Percentiles rank a stretch among this genome's conserved stretches.
phyloP scores from a whole-genome alignment of 2,329 filamentous ascomycete genomes.

The Curvularia spicifera region DNA sequence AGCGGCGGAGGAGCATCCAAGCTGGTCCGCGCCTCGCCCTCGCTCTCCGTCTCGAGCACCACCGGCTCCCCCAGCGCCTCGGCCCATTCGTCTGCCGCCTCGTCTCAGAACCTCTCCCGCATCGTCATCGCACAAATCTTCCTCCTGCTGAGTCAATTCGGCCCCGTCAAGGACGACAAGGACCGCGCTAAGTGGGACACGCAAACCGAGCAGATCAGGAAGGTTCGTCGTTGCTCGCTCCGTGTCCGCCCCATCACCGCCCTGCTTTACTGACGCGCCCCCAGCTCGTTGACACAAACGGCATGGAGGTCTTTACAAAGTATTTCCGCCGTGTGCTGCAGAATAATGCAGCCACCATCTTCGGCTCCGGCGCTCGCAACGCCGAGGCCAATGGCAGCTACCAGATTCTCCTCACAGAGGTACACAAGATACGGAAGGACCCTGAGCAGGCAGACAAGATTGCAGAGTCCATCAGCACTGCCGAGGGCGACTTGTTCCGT shows the following conservation, averaged over 20 bases:
- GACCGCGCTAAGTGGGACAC: conserved; percentile 89
- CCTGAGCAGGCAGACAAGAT: conserved; percentile 86
- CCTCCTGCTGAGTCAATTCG: conserved; percentile 75
- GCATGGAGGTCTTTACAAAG: conserved; percentile 98
- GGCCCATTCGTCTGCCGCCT: conserved; percentile 52
- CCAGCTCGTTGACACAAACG: conserved; percentile 94
- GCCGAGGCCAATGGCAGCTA: conserved; percentile 82
- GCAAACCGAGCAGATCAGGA: conserved; percentile 88
- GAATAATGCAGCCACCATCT: conserved; percentile 90
- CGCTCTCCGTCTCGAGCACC: conserved; percentile 55
- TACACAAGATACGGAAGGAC: conserved; percentile 83
- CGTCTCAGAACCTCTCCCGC: conserved; percentile 70
- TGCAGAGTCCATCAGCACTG: conserved; percentile 88
- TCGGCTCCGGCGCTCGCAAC: conserved; percentile 76
- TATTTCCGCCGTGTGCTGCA: conserved; percentile 93
- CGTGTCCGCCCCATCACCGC: conserved; percentile 11
- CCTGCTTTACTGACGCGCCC: conserved; percentile 26
- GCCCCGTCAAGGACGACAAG: conserved; percentile 90
- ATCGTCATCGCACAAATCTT: conserved; percentile 96
- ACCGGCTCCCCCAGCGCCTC: conserved; percentile 60
- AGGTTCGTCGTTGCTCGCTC: conserved; percentile 66
- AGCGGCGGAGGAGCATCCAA: conserved; percentile 63
- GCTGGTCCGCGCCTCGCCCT: conserved; percentile 66
- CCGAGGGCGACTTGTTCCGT: conserved; percentile 89
- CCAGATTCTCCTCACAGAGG: conserved; percentile 79